Base-by-base conservation (phyloP, 805 yeast genomes). In the Ogataea kodamae region DNA sequence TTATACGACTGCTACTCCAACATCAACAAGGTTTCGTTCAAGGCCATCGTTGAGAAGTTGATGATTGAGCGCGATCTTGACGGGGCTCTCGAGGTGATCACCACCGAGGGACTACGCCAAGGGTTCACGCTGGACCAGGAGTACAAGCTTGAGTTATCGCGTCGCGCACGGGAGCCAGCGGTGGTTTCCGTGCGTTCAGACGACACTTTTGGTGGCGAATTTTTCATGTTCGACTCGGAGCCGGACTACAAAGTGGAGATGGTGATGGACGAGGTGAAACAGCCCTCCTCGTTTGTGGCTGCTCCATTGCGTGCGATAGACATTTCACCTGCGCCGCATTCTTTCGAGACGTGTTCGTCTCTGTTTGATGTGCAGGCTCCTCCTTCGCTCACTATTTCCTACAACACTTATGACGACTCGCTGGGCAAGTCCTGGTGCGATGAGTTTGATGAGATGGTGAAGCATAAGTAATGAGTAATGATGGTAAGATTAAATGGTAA, bases 71-170 rank as follows among this genome's bases (percentile, higher is more conserved):
- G 78, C 42, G 55, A 61, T 43, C 46, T 70, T 28, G 54, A 51
- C 28, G 51, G 44, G 30, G 71, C 68, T 39, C 28, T 56, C 27
- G 27, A 36, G 6, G 38, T 40, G 22, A 25, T 56, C 24, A 34
- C 56, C 37, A 52, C 59, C 49, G 52, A 53, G 19, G 60, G 58
- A 17, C 17, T 31, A 13, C 14, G 27, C 12, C 54, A 50, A 33
- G 78, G 77, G 10, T 64, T 68, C 37, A 67, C 68, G 5, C 48
- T 66, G 13, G 74, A 70, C 47, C 76, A 72, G 39, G 72, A 68
- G 43, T 62, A 59, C 45, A 57, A 50, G 28, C 34, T 53, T 24
- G 54, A 50, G 20, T 38, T 52, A 13, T 27, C 50, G 12, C 33
- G 40, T 16, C 40, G 43, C 25, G 20, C 34, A 12, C 21, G 22